phyloP scores from a whole-genome alignment of 345 rosid genomes.

The Ceriops zippeliana region DNA sequence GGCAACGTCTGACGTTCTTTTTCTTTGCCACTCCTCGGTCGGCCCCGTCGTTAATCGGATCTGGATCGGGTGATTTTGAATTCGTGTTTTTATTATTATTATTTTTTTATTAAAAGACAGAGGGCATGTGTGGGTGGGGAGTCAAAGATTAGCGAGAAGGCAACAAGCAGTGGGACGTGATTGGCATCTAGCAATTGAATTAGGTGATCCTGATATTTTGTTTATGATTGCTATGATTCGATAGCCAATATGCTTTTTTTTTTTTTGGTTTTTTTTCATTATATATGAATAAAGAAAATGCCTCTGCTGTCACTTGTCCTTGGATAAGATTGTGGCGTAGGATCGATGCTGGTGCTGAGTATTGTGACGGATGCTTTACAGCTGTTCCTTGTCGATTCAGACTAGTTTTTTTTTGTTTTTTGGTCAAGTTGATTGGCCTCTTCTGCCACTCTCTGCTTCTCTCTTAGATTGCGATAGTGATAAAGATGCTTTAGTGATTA shows the following conservation, averaged over 20 bases:
- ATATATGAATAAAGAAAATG: constrained; percentile 9
- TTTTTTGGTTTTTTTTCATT: no score
- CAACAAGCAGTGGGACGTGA: no score
- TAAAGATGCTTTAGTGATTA: constrained; percentile 5
- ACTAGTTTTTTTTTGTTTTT: constrained; percentile 19
- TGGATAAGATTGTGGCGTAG: constrained; percentile 47
- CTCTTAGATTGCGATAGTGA: constrained; percentile 23
- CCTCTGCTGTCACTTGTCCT: constrained; percentile 14
- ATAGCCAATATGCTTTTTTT: no score
- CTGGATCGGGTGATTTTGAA: no score
- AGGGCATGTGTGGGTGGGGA: no score
- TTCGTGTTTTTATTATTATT: no score
- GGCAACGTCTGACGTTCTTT: no score
- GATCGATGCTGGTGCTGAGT: constrained; percentile 34
- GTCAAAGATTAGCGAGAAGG: no score
- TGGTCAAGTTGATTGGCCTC: constrained; percentile 38
- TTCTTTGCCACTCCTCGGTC: no score
- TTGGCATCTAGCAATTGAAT: not conserved
- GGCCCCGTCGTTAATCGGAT: no score
- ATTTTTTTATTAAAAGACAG: no score
- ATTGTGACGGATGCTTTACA: constrained; percentile 28
- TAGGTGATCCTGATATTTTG: not conserved
- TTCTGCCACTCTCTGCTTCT: constrained; percentile 36
- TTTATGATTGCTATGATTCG: not conserved
- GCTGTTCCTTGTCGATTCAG: constrained; percentile 30